A percentile compares a stretch with the other conserved stretches of the same genome.
Conservation (phyloP, 352 stramenopile species). For the Phytophthora crassamura region DNA sequence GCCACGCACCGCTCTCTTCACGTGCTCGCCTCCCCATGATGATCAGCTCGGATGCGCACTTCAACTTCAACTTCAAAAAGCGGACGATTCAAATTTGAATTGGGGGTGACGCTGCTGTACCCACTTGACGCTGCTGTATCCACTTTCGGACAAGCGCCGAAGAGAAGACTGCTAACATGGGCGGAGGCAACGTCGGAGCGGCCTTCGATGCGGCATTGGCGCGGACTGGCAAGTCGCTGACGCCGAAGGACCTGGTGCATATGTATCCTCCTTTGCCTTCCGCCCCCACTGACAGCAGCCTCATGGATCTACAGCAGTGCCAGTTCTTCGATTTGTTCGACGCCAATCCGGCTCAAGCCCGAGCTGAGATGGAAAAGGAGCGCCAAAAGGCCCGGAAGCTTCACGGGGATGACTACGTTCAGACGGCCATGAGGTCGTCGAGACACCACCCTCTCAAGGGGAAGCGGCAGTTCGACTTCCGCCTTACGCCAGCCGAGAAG, state of each 20-base stretch:
- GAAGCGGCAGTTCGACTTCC: conserved; percentile 29
- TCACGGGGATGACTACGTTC: conserved; percentile 3
- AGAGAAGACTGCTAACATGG: conserved; percentile 8
- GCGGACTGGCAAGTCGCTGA: conserved; percentile 3
- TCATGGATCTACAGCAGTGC: conserved; percentile 12
- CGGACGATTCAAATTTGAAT: conserved; percentile 11
- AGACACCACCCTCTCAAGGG: conserved; percentile 26
- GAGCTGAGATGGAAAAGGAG: background rate
- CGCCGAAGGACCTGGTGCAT: conserved; percentile 4
- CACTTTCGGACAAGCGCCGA: background rate
- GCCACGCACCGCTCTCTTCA: background rate
- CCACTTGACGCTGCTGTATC: background rate
- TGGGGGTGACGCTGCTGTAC: no score
- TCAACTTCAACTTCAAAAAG: conserved; percentile 12
- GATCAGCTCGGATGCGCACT: background rate
- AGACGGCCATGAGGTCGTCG: conserved; percentile 1
- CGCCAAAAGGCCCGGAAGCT: conserved; percentile 6
- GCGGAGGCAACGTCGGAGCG: conserved; percentile 14
- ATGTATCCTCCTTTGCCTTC: conserved; percentile 3
- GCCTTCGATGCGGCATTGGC: conserved; percentile 11
- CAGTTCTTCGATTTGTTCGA: conserved; percentile 24
- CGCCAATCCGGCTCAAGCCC: background rate
- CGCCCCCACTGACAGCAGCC: background rate
- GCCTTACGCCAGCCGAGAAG: conserved; percentile 27
- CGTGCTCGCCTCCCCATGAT: background rate